These are phyloP conservation scores for Carex sylvatica DNA, from an alignment of 202 grass and related monocot species.

Conservation along the genomic window DNA sequence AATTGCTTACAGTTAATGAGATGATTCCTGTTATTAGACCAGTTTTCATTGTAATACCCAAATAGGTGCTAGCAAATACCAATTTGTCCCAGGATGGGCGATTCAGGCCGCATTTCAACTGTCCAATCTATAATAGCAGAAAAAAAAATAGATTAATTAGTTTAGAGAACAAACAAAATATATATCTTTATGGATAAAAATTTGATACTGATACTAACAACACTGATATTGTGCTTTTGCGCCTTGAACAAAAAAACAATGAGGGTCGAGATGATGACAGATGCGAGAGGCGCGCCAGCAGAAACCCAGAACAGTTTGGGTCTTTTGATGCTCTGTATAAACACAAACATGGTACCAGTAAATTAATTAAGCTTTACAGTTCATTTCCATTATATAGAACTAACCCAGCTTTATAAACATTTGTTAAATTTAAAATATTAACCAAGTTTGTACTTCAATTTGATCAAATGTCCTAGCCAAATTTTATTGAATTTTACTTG, in stretches of 20 bases:
- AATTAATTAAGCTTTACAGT: neutral
- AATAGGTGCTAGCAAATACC: conserved; percentile 55
- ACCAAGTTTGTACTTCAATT: too few relatives aligned
- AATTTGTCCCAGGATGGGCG: conserved; percentile 88
- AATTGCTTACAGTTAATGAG: conserved; percentile 70
- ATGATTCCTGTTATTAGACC: conserved; percentile 84
- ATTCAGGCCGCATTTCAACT: conserved; percentile 79
- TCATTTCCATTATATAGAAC: neutral
- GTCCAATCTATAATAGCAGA: conserved; percentile 48
- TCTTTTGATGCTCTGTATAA: conserved; percentile 60
- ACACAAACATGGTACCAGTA: neutral
- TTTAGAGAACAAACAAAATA: neutral
- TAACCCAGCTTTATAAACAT: neutral
- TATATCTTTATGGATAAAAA: neutral
- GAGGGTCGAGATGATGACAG: conserved; percentile 77
- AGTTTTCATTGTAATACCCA: conserved; percentile 67
- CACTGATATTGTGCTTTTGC: conserved; percentile 74
- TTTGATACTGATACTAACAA: conserved; percentile 44
- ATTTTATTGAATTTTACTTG: too few relatives aligned
- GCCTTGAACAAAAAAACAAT: conserved; percentile 89
- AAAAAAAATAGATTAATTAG: neutral
- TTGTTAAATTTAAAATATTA: too few relatives aligned
- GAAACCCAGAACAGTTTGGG: conserved; percentile 89
- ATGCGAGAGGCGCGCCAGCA: conserved; percentile 74
- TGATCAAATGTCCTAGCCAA: too few relatives aligned